phyloP scores from a whole-genome alignment of 352 stramenopile species.

The Peronospora belbahrii region DNA sequence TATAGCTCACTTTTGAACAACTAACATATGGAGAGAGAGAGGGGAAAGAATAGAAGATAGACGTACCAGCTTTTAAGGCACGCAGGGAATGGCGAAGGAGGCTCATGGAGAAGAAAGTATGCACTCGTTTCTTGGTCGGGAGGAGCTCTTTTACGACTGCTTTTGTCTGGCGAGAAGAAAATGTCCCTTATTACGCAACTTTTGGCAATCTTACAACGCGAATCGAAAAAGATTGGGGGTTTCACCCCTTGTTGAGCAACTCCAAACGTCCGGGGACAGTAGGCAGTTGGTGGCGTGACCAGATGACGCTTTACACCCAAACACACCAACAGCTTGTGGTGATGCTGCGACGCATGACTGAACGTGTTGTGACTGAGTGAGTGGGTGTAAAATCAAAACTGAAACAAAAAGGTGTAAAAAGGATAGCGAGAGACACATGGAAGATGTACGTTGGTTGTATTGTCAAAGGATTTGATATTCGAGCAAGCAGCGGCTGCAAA shows the following conservation, averaged over 20 bases:
- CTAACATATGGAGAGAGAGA: not conserved
- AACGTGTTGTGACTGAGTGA: too few relatives aligned
- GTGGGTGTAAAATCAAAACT: conserved; percentile 22
- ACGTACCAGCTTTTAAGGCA: conserved; percentile 72
- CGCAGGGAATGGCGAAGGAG: conserved; percentile 76
- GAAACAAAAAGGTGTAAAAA: not conserved
- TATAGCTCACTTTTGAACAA: not conserved
- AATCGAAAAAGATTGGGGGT: too few relatives aligned
- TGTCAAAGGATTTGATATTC: conserved; percentile 16
- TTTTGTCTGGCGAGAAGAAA: conserved; percentile 18
- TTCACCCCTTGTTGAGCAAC: conserved; percentile 19
- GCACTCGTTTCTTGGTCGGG: conserved; percentile 16
- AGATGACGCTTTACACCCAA: too few relatives aligned
- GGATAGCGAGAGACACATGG: not conserved
- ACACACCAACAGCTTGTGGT: too few relatives aligned
- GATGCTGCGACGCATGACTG: too few relatives aligned
- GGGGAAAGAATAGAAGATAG: not conserved
- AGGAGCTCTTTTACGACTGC: conserved; percentile 32
- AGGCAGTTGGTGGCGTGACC: too few relatives aligned
- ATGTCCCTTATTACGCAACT: conserved; percentile 13
- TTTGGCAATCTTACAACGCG: too few relatives aligned
- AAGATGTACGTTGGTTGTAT: not conserved
- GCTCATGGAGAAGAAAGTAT: conserved; percentile 42
- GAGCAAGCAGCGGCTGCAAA: conserved; percentile 4
- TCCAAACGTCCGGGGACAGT: conserved; percentile 5